Percentiles rank a stretch among this genome's conserved stretches.
phyloP scores from a whole-genome alignment of 345 rosid genomes.

The Firmiana major region DNA sequence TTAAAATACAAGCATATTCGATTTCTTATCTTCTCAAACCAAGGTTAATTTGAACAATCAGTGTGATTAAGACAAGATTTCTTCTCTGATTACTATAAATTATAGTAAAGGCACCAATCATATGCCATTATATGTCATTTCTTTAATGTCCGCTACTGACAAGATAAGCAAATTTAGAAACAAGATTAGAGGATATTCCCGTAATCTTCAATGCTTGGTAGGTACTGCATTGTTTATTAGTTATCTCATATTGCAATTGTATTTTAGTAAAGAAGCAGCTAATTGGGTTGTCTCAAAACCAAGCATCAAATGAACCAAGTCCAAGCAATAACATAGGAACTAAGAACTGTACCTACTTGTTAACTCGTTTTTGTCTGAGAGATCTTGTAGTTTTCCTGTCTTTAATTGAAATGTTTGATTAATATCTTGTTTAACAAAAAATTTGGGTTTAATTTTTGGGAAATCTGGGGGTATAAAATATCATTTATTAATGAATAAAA shows the following conservation, averaged over 20 bases:
- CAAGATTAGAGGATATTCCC: slow-evolving; percentile 3
- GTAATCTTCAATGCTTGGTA: not conserved
- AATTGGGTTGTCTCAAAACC: not conserved
- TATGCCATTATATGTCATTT: not conserved
- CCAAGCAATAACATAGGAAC: not conserved
- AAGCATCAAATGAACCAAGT: not conserved
- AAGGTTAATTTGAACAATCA: not conserved
- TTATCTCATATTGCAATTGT: not conserved
- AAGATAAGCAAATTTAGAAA: slow-evolving; percentile 2
- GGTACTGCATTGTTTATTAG: not conserved
- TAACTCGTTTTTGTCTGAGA: not conserved
- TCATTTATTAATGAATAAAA: not conserved
- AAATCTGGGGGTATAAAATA: not conserved
- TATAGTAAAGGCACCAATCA: slow-evolving; percentile 1
- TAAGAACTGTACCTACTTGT: not conserved
- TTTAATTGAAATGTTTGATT: not conserved
- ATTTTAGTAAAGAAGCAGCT: not conserved
- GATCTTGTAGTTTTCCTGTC: not conserved
- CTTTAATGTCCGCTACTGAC: not conserved
- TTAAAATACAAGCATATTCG: not conserved
- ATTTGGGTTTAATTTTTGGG: not conserved
- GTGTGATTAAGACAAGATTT: slow-evolving; percentile 9
- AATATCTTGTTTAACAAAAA: not conserved
- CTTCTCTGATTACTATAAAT: not conserved
- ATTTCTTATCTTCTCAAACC: slow-evolving; percentile 1